Percentiles rank a stretch among this genome's conserved stretches.
Conservation (phyloP, 306 rosid species). For the Biancaea sappan region DNA sequence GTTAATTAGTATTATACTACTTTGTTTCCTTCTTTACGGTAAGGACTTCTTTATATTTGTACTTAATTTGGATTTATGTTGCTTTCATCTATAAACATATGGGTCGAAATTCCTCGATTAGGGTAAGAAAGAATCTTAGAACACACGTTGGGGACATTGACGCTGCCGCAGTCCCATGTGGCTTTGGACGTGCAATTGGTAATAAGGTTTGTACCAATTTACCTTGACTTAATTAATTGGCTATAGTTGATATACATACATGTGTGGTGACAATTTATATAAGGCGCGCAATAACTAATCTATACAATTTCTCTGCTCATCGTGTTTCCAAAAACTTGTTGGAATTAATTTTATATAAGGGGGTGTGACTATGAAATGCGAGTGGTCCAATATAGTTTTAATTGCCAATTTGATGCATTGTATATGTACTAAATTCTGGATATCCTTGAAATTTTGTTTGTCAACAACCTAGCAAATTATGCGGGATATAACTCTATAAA, state of each 20-base stretch:
- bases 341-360: constrained; percentile 16
- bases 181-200: constrained; percentile 96
- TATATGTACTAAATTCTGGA: no score
- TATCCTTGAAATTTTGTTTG: no score
- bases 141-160: constrained; percentile 91
- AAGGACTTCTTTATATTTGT: neutral
- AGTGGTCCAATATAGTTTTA: neutral
- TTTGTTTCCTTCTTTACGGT: constrained; percentile 14
- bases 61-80: neutral
- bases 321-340: constrained; percentile 27
- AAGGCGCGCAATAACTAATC: constrained; percentile 8
- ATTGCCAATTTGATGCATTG: no score
- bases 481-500: neutral
- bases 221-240: constrained; percentile 22
- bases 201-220: constrained; percentile 85
- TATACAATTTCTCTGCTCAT: constrained; percentile 4
- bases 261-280: constrained; percentile 2
- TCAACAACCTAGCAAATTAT: neutral
- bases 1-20: constrained; percentile 6
- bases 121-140: constrained; percentile 91
- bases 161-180: constrained; percentile 95
- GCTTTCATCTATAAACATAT: constrained; percentile 28
- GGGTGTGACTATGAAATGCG: neutral
- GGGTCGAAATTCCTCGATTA: constrained; percentile 46
- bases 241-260: neutral